Evolutionary conservation across 2,329 filamentous ascomycete species (phyloP).

Genomic region (Alternaria hordeiaustralica): DNA sequence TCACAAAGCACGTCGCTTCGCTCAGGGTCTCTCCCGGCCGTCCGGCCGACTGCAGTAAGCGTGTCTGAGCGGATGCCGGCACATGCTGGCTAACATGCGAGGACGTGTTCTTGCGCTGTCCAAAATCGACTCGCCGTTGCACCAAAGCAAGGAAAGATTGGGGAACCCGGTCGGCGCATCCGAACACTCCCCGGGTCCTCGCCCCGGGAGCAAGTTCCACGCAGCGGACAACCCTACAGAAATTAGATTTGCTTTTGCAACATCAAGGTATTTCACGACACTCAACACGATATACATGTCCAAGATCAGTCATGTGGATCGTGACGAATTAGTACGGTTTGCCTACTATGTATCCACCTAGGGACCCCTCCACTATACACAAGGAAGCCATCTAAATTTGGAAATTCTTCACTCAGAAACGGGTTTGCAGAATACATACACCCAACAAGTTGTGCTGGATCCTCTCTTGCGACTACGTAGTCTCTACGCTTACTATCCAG

Average conservation of each 20-base stretch:
- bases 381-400: neutral
- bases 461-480: neutral
- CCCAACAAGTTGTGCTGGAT: neutral
- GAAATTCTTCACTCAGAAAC: neutral
- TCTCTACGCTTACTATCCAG: neutral
- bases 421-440: neutral
- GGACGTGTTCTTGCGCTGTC: neutral
- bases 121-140: neutral
- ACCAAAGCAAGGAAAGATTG: neutral
- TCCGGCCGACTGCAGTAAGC: slow-evolving; percentile 14
- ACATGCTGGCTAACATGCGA: slow-evolving; percentile 4
- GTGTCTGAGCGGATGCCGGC: slow-evolving; percentile 4
- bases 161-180: slow-evolving; percentile 1
- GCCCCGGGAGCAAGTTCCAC: neutral
- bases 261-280: neutral
- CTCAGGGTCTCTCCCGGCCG: slow-evolving; percentile 16
- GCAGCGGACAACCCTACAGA: neutral
- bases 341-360: neutral
- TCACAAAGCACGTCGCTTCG: slow-evolving; percentile 3
- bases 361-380: neutral
- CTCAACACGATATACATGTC: neutral
- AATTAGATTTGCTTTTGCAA: neutral
- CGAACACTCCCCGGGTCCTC: neutral
- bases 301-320: neutral
- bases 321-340: neutral